Percentiles rank a stretch among this genome's conserved stretches.
These are phyloP conservation scores for Pythium aquatile DNA, from an alignment of 352 stramenopile genomes.

Conservation along the genomic window DNA sequence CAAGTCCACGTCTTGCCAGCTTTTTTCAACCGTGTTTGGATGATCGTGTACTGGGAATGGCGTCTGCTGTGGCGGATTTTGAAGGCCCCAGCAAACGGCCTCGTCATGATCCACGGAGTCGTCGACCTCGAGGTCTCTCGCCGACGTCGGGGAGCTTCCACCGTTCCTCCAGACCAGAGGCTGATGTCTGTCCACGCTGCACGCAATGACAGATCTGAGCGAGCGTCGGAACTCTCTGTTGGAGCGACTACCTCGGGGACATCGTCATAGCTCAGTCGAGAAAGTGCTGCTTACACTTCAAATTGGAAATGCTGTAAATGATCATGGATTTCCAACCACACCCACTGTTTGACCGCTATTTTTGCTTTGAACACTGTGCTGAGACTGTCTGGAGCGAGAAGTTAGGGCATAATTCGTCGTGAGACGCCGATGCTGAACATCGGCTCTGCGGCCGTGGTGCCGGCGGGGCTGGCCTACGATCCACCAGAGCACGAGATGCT, in stretches of 20 bases:
- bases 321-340: too few species aligned
- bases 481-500: slow-evolving; percentile 1
- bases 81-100: slow-evolving; percentile 1
- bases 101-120: slow-evolving; percentile 28
- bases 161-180: neutral
- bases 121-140: slow-evolving; percentile 13
- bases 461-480: neutral
- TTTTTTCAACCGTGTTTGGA: slow-evolving; percentile 29
- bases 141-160: neutral
- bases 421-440: neutral
- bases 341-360: neutral
- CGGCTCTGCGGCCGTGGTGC: neutral
- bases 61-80: slow-evolving; percentile 25
- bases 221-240: neutral
- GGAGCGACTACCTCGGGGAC: neutral
- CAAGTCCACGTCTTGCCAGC: slow-evolving; percentile 21
- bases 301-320: too few species aligned
- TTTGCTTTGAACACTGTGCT: neutral
- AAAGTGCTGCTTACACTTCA: neutral
- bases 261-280: neutral
- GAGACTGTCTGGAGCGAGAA: neutral
- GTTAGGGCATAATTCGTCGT: neutral
- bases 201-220: neutral
- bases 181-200: neutral
- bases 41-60: slow-evolving; percentile 27